Conservation (phyloP, 2,329 filamentous ascomycete species). For the Helminthosporium solani region DNA sequence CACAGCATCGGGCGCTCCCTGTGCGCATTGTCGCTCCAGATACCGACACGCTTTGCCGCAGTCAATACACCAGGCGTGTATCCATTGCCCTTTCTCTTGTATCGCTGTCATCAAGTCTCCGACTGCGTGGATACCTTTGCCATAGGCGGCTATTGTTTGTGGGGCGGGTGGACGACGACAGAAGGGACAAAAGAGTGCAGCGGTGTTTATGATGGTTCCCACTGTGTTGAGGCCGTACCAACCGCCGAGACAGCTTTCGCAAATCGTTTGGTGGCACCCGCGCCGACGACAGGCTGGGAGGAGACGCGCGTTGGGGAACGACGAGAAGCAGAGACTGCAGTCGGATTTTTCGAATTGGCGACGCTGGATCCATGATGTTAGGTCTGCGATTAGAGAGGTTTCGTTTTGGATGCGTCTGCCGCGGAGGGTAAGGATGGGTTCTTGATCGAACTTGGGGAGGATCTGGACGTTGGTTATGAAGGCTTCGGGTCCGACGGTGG, state of each 20-base stretch:
- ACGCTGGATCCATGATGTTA: constrained; percentile 42
- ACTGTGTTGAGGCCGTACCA: constrained; percentile 53
- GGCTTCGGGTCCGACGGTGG: constrained; percentile 26
- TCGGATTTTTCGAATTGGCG: constrained; percentile 43
- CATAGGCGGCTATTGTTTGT: constrained; percentile 38
- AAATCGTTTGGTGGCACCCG: constrained; percentile 50
- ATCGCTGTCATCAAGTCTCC: constrained; percentile 45
- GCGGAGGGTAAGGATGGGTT: constrained; percentile 29
- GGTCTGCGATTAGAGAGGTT: constrained; percentile 33
- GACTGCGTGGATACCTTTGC: constrained; percentile 42
- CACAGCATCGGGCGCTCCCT: constrained; percentile 43
- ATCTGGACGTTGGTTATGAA: constrained; percentile 44
- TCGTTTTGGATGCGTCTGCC: constrained; percentile 50
- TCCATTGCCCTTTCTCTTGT: constrained; percentile 45
- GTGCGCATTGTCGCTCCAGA: constrained; percentile 49
- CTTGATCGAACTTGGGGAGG: constrained; percentile 26
- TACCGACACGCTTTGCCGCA: constrained; percentile 48
- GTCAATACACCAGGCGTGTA: constrained; percentile 52
- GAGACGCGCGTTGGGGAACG: constrained; percentile 40
- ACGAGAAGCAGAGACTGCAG: constrained; percentile 52
- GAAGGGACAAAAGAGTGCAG: constrained; percentile 54
- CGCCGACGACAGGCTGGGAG: constrained; percentile 49
- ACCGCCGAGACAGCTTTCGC: constrained; percentile 40
- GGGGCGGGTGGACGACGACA: constrained; percentile 49
- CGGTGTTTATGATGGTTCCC: constrained; percentile 50